A percentile compares a stretch with the other conserved stretches of the same genome.
These are phyloP conservation scores for Ailanthus altissimus DNA, from an alignment of 345 rosid species.

Conservation along the genomic window DNA sequence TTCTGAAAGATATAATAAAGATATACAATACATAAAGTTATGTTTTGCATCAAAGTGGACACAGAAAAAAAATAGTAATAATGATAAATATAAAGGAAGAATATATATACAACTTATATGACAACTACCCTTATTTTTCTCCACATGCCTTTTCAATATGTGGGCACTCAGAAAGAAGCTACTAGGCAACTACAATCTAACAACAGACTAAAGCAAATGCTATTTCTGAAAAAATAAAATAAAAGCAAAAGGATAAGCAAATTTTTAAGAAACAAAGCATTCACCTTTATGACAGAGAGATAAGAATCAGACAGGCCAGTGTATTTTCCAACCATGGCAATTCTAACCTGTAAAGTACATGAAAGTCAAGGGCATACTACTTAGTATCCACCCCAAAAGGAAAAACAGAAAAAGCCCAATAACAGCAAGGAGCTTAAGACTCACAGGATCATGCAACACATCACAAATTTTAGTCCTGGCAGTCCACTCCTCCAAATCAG, in stretches of 20 bases:
- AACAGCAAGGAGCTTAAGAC: constrained; percentile 25
- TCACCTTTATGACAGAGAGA: constrained; percentile 75
- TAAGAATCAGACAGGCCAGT: constrained; percentile 75
- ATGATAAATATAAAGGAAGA: not conserved
- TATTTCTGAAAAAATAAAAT: not conserved
- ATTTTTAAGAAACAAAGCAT: not conserved
- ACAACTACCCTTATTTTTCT: not conserved
- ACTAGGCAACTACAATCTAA: not conserved
- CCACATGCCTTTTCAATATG: not conserved
- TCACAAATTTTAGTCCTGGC: constrained; percentile 77
- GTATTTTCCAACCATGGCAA: constrained; percentile 86
- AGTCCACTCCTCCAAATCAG: constrained; percentile 77
- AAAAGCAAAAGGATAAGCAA: not conserved
- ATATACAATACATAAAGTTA: not conserved
- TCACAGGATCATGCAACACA: constrained; percentile 63
- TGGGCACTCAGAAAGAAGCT: not conserved
- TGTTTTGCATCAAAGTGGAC: not conserved
- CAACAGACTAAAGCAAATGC: not conserved
- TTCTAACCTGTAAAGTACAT: constrained; percentile 54
- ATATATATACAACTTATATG: not conserved
- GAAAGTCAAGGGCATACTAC: constrained; percentile 17
- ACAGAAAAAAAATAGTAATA: not conserved
- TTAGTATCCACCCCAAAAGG: constrained; percentile 4
- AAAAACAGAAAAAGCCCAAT: too few relatives aligned
- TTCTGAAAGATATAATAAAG: not conserved